Base-by-base conservation (phyloP, 2,329 filamentous ascomycete species). In the Penicillium sp. region DNA sequence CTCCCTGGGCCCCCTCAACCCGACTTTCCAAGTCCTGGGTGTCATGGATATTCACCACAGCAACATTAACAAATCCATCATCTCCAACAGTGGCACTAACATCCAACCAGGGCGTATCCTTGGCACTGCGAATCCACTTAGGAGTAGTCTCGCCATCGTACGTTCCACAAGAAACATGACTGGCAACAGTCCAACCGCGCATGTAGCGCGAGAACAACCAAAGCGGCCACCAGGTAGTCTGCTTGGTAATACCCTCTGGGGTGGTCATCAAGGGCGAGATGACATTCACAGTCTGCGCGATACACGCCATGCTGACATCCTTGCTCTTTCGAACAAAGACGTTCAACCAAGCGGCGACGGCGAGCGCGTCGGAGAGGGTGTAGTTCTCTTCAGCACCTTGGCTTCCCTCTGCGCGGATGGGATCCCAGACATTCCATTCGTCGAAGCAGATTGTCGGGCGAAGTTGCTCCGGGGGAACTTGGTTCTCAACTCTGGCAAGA, bases 371-470 rank as follows among this genome's bases (percentile, higher is more conserved):
- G 0, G 87, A 90, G 8, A 92, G 81, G 0, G 86, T 91, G 76
- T 92, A 90, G 65, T 74, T 77, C 70, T 92, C 88, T 73, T 92
- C 89, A 6, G 87, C 89, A 16, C 89, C 89, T 59, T 82, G 72
- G 65, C 88, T 85, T 16, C 89, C 89, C 0, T 87, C 87, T 0
- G 89, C 88, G 9, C 88, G 83, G 52, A 81, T 78, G 0, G 88
- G 87, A 65, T 91, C 88, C 89, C 89, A 92, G 9, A 92, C 88
- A 70, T 92, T 92, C 89, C 89, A 92, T 73, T 92, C 89, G 70
- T 92, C 89, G 69, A 92, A 92, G 78, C 89, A 92, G 70, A 92
- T 90, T 50, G 82, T 87, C 46, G 85, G 87, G 4, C 82, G 78
- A 4, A 83, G 82, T n/a, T 87, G 82, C 0, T 78, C 76, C 0